These are phyloP conservation scores for Parmelia sp. DNA, from an alignment of 495 filamentous ascomycete genomes.

Conservation along the genomic window DNA sequence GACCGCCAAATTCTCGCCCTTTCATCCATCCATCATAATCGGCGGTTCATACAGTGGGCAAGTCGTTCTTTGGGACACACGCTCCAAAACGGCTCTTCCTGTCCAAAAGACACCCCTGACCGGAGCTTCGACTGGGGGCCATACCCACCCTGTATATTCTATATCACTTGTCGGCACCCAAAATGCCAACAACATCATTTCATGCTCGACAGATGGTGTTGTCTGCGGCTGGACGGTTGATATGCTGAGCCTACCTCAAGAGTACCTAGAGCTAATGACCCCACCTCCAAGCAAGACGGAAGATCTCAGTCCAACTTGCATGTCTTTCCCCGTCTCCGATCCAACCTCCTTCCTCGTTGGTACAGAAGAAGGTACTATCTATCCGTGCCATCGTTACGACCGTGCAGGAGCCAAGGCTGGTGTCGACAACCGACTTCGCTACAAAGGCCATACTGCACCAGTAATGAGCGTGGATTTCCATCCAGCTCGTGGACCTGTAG, in stretches of 20 bases:
- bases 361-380: slow-evolving; percentile 92
- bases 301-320: slow-evolving; percentile 90
- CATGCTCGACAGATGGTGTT: slow-evolving; percentile 89
- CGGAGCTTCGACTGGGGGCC: slow-evolving; percentile 58
- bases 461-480: slow-evolving; percentile 97
- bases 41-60: slow-evolving; percentile 94
- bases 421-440: slow-evolving; percentile 76
- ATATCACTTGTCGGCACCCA: slow-evolving; percentile 95
- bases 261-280: slow-evolving; percentile 75
- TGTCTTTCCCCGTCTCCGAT: slow-evolving; percentile 92
- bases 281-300: slow-evolving; percentile 89
- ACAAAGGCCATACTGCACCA: slow-evolving; percentile 82
- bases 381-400: slow-evolving; percentile 94
- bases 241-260: slow-evolving; percentile 93
- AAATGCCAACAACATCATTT: slow-evolving; percentile 97
- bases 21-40: slow-evolving; percentile 91
- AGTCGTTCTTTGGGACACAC: slow-evolving; percentile 96
- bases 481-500: slow-evolving; percentile 79
- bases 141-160: slow-evolving; percentile 94
- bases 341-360: slow-evolving; percentile 97
- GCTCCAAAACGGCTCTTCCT: slow-evolving; percentile 61
- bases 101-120: slow-evolving; percentile 95
- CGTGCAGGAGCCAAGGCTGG: slow-evolving; percentile 94
- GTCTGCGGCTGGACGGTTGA: slow-evolving; percentile 96
- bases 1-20: slow-evolving; percentile 92